Evolutionary conservation across 2,329 filamentous ascomycete genomes (phyloP).

Genomic region (Penicillium hesseltinei): DNA sequence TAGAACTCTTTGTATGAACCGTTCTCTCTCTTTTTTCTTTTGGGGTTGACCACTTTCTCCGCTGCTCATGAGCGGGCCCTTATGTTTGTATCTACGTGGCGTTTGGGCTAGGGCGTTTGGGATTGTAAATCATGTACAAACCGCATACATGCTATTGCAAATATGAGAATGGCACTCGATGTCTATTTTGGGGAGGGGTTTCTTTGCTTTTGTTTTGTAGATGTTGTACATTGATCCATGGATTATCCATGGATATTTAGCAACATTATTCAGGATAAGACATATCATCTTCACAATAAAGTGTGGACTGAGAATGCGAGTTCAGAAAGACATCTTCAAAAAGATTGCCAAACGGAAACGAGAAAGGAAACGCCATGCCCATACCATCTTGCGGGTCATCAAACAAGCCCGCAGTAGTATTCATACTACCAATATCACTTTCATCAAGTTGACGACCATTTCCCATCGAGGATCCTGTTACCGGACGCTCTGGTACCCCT

Average conservation of each 20-base stretch:
- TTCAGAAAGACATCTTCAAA: slow-evolving; percentile 16
- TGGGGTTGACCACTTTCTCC: not conserved
- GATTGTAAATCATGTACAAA: slow-evolving; percentile 9
- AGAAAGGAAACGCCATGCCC: slow-evolving; percentile 8
- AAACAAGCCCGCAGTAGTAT: not conserved
- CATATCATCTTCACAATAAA: not conserved
- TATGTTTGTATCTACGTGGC: slow-evolving; percentile 3
- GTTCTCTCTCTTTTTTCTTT: not conserved
- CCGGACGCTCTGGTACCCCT: not conserved
- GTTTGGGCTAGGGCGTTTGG: slow-evolving; percentile 1
- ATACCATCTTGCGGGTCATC: slow-evolving; percentile 11
- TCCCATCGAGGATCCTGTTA: not conserved
- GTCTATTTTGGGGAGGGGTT: not conserved
- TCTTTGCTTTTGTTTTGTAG: not conserved
- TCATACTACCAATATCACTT: not conserved
- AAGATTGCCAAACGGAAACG: slow-evolving; percentile 13
- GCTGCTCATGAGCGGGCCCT: not conserved
- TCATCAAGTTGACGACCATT: not conserved
- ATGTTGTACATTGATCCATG: no score
- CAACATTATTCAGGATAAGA: not conserved
- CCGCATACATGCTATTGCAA: slow-evolving; percentile 8
- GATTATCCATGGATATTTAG: not conserved
- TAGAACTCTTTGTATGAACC: slow-evolving; percentile 6
- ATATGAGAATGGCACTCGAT: slow-evolving; percentile 4
- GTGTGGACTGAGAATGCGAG: not conserved